Evolutionary conservation across 495 filamentous ascomycete species (phyloP), one percentile per base, ranked within the genome.

Genomic region (Amniculicola lignicola): DNA sequence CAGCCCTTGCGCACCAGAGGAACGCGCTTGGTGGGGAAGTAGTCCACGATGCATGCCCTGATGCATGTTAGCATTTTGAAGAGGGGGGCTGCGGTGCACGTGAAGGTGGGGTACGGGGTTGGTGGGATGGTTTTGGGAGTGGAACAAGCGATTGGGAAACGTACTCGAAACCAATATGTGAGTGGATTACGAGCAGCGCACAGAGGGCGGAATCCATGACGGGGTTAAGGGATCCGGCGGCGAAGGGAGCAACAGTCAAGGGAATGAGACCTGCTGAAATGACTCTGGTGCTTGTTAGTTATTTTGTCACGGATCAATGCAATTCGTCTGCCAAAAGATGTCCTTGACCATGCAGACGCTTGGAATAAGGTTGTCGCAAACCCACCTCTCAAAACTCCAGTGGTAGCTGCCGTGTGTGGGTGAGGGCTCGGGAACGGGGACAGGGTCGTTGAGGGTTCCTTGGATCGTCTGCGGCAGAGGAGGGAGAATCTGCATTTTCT

Each of bases 331-430:
- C 7, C 29, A 33, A 9, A n/a, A n/a, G 9, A 33, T 7, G n/a
- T 7, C 29, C n/a, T n/a, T 33, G n/a, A 25, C 14, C 18, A 23
- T 48, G 18, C 46, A 27, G 22, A 21, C 16, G 18, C 27, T 37
- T 4, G 4, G 28, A 36, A 27, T 6, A 22, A 4, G 28, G 25
- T 2, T 12, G 27, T 50, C 10, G 19, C 15, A 14, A 39, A 38
- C 71, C 40, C 69, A 85, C 85, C 93, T 85, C 79, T 98, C 93
- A 68, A 96, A 95, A 58, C 86, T 84, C 93, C 93, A 98, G 79
- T 98, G 93, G 79, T 97, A 97, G 71, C 87, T 92, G 48, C 93
- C 94, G 72, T 97, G 85, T 18, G 80, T 75, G 14, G 90, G 83
- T 47, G 79, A 82, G 33, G 87, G 61, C 9, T 77, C 61, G 22